A percentile compares a stretch with the other conserved stretches of the same genome.
These are phyloP conservation scores for Flammula alnicola DNA, from an alignment of 1,284 basidiomycete genomes.

Conservation along the genomic window DNA sequence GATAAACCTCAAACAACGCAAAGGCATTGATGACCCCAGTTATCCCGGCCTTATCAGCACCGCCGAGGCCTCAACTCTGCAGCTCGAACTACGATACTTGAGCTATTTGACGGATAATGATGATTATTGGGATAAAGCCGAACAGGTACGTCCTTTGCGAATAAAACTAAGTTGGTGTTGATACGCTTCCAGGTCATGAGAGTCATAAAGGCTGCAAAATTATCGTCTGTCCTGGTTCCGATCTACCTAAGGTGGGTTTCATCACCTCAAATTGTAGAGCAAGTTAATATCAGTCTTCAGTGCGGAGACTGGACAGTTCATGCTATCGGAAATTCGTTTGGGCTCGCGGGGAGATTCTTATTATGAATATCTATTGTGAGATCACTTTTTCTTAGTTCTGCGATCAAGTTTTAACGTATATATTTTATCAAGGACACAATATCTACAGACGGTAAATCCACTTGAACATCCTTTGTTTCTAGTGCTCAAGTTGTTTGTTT, in stretches of 20 bases:
- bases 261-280: background rate
- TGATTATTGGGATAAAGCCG: conserved; percentile 83
- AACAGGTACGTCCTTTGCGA: conserved; percentile 52
- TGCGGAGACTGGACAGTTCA: conserved; percentile 68
- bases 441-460: conserved; percentile 63
- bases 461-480: background rate
- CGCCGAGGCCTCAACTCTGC: conserved; percentile 83
- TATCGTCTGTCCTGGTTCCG: conserved; percentile 70
- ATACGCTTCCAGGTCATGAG: conserved; percentile 48
- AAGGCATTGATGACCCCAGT: conserved; percentile 69
- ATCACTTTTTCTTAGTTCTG: conserved; percentile 11
- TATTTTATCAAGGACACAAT: conserved; percentile 60
- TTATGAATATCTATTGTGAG: conserved; percentile 85
- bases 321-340: conserved; percentile 78
- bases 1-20: conserved; percentile 70
- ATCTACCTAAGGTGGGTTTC: conserved; percentile 73
- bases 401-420: background rate
- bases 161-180: background rate
- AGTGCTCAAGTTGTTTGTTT: conserved; percentile 4
- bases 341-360: conserved; percentile 90
- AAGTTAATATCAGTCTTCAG: conserved; percentile 37
- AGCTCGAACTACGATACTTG: conserved; percentile 89
- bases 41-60: conserved; percentile 77
- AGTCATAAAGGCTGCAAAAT: conserved; percentile 55
- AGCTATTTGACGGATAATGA: conserved; percentile 76